Base-by-base conservation (phyloP, 164 flowering plant species). In the Annona squamosa region DNA sequence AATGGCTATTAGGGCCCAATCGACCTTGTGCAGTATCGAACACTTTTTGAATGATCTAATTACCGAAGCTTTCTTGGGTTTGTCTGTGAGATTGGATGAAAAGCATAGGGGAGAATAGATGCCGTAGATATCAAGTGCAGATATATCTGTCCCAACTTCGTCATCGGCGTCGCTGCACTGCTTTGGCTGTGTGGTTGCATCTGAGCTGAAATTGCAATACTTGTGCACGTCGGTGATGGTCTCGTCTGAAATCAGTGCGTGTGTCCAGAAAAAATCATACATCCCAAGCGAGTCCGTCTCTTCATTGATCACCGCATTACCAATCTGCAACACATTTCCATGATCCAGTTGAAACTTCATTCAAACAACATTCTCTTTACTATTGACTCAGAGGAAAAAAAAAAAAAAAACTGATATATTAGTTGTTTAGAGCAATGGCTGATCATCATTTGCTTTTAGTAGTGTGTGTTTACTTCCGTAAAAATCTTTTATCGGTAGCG, bases 271-370 rank as follows among this genome's bases (percentile, higher is more conserved):
- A 67, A 73, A 90, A 13, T 89, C 96, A 48, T 74, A 84, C 88
- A 83, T 84, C 18, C 96, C 97, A n/a, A 0, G 56, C 0, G 0
- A 0, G 65, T 92, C 96, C 0, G 91, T 86, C 37, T 84, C 86
- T 42, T 86, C 87, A 63, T 92, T 79, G 66, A 90, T 83, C 75
- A 79, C 88, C 6, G 90, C 91, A 79, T 92, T 92, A 7, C 97
- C 97, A 65, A 92, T 87, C 97, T 92, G 86, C 80, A 80, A 59
- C 13, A 52, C 59, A 52, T 2, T 0, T 52, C 13, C 9, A 52
- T 52, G 9, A 52, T 1, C 13, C 13, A 12, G 9, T 52, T 26
- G 0, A 26, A 26, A 26, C 37, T 26, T 26, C 37, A 26, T 26
- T 26, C 0, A 26, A 26, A 26, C 37, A 26, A 26, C 37, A 26